These are phyloP conservation scores for Cordyceps fumosorosea DNA, from an alignment of 2,329 filamentous ascomycete genomes.

Conservation along the genomic window DNA sequence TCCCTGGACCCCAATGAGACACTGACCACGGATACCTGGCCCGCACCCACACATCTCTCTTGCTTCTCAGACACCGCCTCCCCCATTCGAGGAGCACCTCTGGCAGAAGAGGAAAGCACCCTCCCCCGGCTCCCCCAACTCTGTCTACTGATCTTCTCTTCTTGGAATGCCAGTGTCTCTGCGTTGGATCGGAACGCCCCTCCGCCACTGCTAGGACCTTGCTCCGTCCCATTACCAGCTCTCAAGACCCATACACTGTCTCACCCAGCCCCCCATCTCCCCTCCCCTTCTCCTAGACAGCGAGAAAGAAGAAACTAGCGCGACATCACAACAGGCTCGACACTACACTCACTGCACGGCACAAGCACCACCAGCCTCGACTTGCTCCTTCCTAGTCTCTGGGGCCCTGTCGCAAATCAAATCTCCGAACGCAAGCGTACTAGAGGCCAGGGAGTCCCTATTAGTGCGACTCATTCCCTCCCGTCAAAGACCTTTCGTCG, in stretches of 20 bases:
- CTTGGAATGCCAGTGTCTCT: constrained; percentile 34
- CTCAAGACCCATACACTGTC: constrained; percentile 25
- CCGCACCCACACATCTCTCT: constrained; percentile 6
- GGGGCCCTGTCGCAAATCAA: constrained; percentile 27
- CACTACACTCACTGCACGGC: constrained; percentile 24
- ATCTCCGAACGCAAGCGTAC: constrained; percentile 31
- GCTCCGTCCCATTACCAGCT: constrained; percentile 28
- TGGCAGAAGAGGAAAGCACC: constrained; percentile 13
- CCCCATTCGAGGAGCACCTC: constrained; percentile 6
- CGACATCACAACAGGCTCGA: constrained; percentile 26
- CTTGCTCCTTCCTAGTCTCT: constrained; percentile 24
- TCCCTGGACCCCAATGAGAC: constrained; percentile 11
- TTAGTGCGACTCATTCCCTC: constrained; percentile 23
- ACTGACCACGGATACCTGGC: not conserved
- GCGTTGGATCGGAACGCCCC: constrained; percentile 28
- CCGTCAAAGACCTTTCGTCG: constrained; percentile 30
- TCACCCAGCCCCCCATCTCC: constrained; percentile 29
- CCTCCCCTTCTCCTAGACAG: constrained; percentile 17
- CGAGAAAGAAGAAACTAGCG: constrained; percentile 28
- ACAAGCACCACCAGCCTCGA: constrained; percentile 24
- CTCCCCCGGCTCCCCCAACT: not conserved
- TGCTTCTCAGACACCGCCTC: constrained; percentile 12
- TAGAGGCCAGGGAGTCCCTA: constrained; percentile 23
- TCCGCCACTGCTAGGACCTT: constrained; percentile 27
- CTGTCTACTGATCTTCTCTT: constrained; percentile 21